phyloP scores from a whole-genome alignment of 441 rosid species.

The Capsella rubella region DNA sequence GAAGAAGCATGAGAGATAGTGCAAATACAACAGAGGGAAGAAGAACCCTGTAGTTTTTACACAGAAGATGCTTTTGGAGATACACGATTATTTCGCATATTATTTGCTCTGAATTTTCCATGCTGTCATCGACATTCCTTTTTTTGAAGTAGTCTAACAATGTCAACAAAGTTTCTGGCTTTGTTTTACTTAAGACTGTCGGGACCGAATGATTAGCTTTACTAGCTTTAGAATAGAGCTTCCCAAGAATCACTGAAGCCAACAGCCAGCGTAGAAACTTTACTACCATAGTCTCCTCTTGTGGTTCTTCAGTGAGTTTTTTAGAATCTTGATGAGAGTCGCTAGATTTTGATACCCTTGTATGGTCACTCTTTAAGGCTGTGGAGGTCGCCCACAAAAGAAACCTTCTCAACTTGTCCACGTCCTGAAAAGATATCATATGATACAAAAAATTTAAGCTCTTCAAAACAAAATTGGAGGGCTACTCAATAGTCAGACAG shows the following conservation, averaged over 20 bases:
- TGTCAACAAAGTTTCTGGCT: constrained; percentile 50
- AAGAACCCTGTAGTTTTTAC: constrained; percentile 46
- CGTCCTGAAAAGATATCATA: constrained; percentile 59
- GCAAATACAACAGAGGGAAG: constrained; percentile 76
- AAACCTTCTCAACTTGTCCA: constrained; percentile 71
- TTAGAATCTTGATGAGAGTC: constrained; percentile 41
- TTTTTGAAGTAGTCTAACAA: constrained; percentile 54
- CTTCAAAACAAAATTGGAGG: constrained; percentile 25
- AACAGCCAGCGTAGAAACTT: constrained; percentile 87
- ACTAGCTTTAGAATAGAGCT: constrained; percentile 51
- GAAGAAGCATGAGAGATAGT: constrained; percentile 62
- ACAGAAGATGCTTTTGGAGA: constrained; percentile 67
- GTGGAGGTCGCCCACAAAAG: constrained; percentile 80
- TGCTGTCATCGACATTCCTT: constrained; percentile 42
- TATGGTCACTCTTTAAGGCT: constrained; percentile 63
- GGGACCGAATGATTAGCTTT: constrained; percentile 44
- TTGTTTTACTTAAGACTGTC: constrained; percentile 44
- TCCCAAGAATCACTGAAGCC: constrained; percentile 77
- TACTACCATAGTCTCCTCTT: constrained; percentile 64
- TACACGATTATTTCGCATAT: constrained; percentile 61
- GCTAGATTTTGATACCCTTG: constrained; percentile 36
- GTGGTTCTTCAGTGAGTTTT: constrained; percentile 46
- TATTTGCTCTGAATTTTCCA: constrained; percentile 48
- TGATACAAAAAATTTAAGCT: constrained; percentile 22
- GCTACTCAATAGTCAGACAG: constrained; percentile 20